These are phyloP conservation scores for Mucor lusitanicus DNA, from an alignment of 371 early-diverging fungal genomes.

Conservation along the genomic window DNA sequence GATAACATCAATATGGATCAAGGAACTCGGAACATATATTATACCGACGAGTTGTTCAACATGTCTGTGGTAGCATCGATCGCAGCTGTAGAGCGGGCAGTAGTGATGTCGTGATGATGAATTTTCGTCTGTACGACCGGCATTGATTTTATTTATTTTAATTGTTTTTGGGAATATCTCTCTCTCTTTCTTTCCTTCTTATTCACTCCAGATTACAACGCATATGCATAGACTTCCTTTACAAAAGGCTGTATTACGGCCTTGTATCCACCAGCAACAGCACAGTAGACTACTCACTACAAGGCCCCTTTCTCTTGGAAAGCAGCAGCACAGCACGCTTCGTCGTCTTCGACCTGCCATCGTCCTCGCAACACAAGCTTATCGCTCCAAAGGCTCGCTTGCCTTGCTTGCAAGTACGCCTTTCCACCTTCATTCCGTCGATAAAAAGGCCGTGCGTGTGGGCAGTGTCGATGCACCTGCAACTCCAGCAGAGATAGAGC, in stretches of 20 bases:
- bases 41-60: no score
- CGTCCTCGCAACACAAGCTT: neutral
- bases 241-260: neutral
- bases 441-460: conserved; percentile 8
- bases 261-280: neutral
- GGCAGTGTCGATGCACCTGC: conserved; percentile 2
- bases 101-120: neutral
- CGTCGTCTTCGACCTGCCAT: neutral
- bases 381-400: neutral
- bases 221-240: conserved; percentile 1
- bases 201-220: neutral
- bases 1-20: no score
- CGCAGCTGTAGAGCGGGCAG: no score
- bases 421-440: neutral
- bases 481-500: conserved; percentile 37
- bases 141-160: neutral
- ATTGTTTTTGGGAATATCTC: neutral
- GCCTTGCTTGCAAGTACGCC: neutral
- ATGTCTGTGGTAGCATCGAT: no score
- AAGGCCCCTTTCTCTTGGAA: neutral
- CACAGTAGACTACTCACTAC: neutral
- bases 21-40: no score
- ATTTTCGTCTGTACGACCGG: neutral
- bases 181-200: neutral
- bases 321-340: neutral